Evolutionary conservation across 345 rosid species (phyloP).

Genomic region (Brassica rapa): DNA sequence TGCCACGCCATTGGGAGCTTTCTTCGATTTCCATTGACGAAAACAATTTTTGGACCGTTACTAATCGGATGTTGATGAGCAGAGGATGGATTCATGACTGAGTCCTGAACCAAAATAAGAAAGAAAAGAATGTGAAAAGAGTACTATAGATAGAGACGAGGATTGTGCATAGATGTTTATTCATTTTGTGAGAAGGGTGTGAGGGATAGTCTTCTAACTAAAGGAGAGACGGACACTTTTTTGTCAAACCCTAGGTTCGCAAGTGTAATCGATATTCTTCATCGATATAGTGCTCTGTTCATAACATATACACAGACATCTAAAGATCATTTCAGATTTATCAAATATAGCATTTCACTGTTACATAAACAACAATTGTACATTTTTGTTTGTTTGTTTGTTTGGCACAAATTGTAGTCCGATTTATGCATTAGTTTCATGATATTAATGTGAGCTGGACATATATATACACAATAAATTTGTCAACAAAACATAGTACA

Average conservation of each 20-base stretch:
- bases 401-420: neutral
- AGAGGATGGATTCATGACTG: conserved; percentile 36
- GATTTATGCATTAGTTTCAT: neutral
- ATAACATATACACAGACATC: neutral
- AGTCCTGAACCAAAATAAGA: conserved; percentile 50
- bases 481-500: neutral
- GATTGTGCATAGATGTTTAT: neutral
- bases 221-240: neutral
- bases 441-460: neutral
- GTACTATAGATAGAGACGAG: neutral
- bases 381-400: neutral
- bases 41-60: conserved; percentile 41
- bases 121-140: too few species aligned
- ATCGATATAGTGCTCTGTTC: neutral
- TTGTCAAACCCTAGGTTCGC: neutral
- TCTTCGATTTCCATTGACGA: conserved; percentile 52
- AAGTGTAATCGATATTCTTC: too few species aligned
- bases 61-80: conserved; percentile 40
- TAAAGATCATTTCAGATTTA: neutral
- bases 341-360: neutral
- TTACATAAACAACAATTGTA: neutral
- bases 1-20: conserved; percentile 47
- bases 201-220: neutral
- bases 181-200: neutral
- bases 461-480: neutral